Evolutionary conservation across 495 filamentous ascomycete species (phyloP), one percentile per base, ranked within the genome.

Genomic region (Talaromyces adpressus): DNA sequence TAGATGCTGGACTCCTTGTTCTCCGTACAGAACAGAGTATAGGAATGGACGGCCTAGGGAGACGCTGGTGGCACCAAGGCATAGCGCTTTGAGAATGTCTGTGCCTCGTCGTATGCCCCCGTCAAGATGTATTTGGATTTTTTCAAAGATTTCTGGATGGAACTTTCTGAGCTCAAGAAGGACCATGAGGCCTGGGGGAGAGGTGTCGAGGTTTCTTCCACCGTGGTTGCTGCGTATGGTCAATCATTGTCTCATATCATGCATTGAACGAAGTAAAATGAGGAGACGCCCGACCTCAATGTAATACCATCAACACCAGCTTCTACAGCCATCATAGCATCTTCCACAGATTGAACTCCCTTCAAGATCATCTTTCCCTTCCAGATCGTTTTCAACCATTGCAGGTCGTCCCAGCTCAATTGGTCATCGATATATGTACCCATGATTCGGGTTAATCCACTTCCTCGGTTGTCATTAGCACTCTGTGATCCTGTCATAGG

Each of bases 71-170:
- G 87, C 87, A 3, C 88, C 88, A 8, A 91, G 71, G 58, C 84
- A 88, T 60, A 91, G 52, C 0, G 85, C 85, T 70, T 90, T 91
- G 65, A 91, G 85, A 14, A 90, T 85, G 70, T 90, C 88, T 8
- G 78, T 83, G 1, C 88, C 88, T 5, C 84, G 72, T 34, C 75
- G 78, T 5, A 91, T 79, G 0, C 88, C 88, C 1, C 87, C 88
- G 62, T 92, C 89, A 25, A 91, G 71, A 63, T 80, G 83, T 14
- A 92, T 80, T 56, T 87, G 82, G 70, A 91, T 80, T 65, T 71
- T 74, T 6, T 81, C 77, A 66, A 90, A 87, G 2, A 90, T 70
- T 71, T 85, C 70, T 4, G 85, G 80, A 67, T 84, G 82, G 66
- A 78, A 74, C 71, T 79, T 74, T 65, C 87, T 84, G 67, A 91